Percentiles rank a stretch among this genome's conserved stretches.
Conservation (phyloP, 1,284 basidiomycete species). For the Moniliella sp. region DNA sequence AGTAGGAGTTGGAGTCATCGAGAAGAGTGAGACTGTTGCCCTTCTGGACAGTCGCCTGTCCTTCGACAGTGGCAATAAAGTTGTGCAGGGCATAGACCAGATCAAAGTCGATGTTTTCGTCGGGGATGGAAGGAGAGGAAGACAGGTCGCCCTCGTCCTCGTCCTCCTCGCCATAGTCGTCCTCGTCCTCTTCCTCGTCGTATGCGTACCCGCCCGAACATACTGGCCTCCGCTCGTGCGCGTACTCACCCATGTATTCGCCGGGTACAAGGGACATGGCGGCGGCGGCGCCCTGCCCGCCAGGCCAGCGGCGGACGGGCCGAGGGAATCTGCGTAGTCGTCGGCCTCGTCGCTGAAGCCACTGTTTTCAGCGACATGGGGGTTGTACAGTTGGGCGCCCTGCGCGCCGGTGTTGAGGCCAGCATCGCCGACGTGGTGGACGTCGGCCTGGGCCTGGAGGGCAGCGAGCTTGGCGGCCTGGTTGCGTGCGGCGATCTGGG, state of each 20-base stretch:
- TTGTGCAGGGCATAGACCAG: constrained; percentile 33
- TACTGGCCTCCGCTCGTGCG: no score
- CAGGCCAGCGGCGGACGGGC: no score
- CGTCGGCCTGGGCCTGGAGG: not conserved
- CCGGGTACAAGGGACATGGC: not conserved
- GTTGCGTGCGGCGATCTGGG: constrained; percentile 1
- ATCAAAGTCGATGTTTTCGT: constrained; percentile 34
- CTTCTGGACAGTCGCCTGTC: constrained; percentile 33
- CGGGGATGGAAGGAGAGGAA: constrained; percentile 30
- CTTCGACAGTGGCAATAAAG: constrained; percentile 31
- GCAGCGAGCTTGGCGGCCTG: constrained; percentile 1
- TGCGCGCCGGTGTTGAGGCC: no score
- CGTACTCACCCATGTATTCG: constrained; percentile 1
- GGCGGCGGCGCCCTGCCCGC: no score
- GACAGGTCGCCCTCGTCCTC: constrained; percentile 28
- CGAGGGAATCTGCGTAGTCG: constrained; percentile 4
- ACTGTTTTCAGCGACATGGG: constrained; percentile 1
- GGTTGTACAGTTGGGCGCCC: constrained; percentile 4
- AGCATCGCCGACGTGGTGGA: constrained; percentile 1
- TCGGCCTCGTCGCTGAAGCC: constrained; percentile 2
- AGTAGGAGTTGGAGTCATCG: constrained; percentile 33
- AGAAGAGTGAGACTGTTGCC: constrained; percentile 31
- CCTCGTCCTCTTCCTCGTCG: constrained; percentile 3
- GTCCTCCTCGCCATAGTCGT: constrained; percentile 21
- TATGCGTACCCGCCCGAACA: constrained; percentile 21